Evolutionary conservation across 2,329 filamentous ascomycete genomes (phyloP).

Genomic region (Nannizzia gypsea): DNA sequence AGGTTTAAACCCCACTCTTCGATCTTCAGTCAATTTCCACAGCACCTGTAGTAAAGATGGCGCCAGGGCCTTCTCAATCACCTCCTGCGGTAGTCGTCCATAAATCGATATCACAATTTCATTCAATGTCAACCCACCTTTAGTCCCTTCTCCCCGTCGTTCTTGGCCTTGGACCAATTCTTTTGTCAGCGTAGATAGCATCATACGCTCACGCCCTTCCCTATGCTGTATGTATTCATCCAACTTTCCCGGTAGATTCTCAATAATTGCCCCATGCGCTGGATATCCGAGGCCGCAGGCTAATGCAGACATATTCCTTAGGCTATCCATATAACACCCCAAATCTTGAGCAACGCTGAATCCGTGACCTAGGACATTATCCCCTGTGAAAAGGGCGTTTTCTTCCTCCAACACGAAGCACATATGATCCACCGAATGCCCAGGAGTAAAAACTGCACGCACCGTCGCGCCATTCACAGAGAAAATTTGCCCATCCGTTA

Average conservation of each 20-base stretch:
- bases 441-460: conserved; percentile 37
- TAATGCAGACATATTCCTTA: conserved; percentile 28
- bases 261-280: conserved; percentile 69
- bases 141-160: not conserved
- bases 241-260: conserved; percentile 59
- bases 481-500: conserved; percentile 44
- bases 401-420: conserved; percentile 59
- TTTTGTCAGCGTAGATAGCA: not conserved
- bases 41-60: not conserved
- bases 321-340: conserved; percentile 44
- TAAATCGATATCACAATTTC: not conserved
- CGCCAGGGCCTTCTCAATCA: not conserved
- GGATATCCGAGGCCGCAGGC: conserved; percentile 61
- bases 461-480: conserved; percentile 31
- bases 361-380: conserved; percentile 61
- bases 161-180: not conserved
- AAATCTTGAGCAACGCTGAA: conserved; percentile 32
- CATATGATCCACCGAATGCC: conserved; percentile 67
- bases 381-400: conserved; percentile 66
- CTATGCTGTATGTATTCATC: not conserved
- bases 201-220: not conserved
- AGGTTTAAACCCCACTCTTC: not conserved
- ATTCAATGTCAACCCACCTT: not conserved
- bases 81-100: not conserved
- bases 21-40: not conserved